Evolutionary conservation across 257 asterid species (phyloP).

Genomic region (Solanum megistacrolobum): DNA sequence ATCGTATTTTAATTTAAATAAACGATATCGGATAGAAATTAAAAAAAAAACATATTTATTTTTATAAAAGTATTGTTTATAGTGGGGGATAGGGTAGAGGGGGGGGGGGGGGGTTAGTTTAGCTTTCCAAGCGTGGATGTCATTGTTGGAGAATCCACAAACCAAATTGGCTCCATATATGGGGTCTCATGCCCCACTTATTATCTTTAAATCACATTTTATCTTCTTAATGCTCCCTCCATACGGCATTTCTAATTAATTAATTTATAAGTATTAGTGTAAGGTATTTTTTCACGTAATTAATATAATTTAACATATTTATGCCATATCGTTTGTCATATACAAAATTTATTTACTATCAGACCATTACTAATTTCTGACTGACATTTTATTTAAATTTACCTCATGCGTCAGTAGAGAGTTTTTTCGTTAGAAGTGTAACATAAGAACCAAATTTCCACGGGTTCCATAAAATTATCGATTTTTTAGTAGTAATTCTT

Average conservation of each 20-base stretch:
- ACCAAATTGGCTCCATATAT: slow-evolving; percentile 4
- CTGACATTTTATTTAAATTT: background rate
- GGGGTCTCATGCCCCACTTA: slow-evolving; percentile 3
- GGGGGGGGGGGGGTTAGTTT: background rate
- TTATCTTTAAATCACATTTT: background rate
- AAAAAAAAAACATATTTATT: background rate
- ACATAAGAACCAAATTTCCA: background rate
- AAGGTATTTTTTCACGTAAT: background rate
- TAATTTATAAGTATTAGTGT: background rate
- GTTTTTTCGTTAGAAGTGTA: background rate
- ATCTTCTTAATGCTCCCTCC: background rate
- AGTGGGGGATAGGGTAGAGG: slow-evolving; percentile 20
- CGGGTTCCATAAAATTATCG: too few species aligned
- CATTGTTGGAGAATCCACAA: slow-evolving; percentile 49
- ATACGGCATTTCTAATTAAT: background rate
- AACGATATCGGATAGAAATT: background rate
- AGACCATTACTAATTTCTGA: background rate
- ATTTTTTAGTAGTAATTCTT: background rate
- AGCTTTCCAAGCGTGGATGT: slow-evolving; percentile 49
- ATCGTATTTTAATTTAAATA: accelerated
- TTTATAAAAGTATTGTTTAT: background rate
- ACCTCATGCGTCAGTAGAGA: background rate
- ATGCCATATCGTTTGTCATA: too few species aligned
- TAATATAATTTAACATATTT: background rate
- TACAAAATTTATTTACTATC: too few species aligned